Base-by-base conservation (phyloP, 352 stramenopile species). In the Blastocystis hominis region DNA sequence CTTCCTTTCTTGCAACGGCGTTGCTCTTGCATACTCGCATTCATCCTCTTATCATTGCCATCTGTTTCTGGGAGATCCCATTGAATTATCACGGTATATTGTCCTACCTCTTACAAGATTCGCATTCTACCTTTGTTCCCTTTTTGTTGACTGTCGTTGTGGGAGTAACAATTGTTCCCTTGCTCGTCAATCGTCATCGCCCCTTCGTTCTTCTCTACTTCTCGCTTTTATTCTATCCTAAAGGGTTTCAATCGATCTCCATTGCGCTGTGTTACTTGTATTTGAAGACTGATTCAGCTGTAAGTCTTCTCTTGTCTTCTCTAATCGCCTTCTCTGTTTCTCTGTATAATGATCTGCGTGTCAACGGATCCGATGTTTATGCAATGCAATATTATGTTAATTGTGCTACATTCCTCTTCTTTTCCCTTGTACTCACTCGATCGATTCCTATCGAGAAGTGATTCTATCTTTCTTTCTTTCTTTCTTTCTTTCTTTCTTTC, bases 311-410 rank as follows among this genome's bases (percentile, higher is more conserved):
- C 1, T 15, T 62, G 10, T 61, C 9, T 0, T 68, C 38, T 62
- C 40, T 80, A 3, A 24, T 42, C 50, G 13, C 38, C 2, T 46
- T 80, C n/a, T 42, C 50, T 6, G 36, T 80, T 38, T 50, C 70
- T 46, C 70, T 80, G 10, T 80, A 64, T 54, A 47, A 80, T 44
- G 70, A 80, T 13, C 54, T 80, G 13, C 50, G 70, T 47, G 2
- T 40, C 36, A 36, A 64, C 9, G 70, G 70, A 80, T n/a, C 70
- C n/a, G 70, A 80, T n/a, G 42, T 80, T 15, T 80, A 63, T 40
- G 70, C 70, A 17, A 6, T 80, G 7, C 50, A 61, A 0, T 80
- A 63, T 20, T 80, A 80, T 42, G 50, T 47, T 17, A 54, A 80
- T n/a, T 80, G 47, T 38, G 36, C 55, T 40, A 15, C 50, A n/a